These are phyloP conservation scores for Penicillium daleae DNA, from an alignment of 495 filamentous ascomycete species.

Conservation along the genomic window DNA sequence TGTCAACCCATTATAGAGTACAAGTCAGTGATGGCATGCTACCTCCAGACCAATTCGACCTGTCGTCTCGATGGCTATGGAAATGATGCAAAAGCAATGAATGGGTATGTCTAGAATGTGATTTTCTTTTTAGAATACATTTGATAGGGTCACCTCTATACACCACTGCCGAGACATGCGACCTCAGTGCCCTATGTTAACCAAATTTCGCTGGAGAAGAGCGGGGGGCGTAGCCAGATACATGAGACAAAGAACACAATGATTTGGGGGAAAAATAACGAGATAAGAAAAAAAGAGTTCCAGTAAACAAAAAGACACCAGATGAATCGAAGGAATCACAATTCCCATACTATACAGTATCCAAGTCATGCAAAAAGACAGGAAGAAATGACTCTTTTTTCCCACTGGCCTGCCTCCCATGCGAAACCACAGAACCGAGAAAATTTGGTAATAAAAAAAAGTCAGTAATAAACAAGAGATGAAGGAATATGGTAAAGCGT, in stretches of 20 bases:
- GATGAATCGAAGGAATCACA: slow-evolving; percentile 41
- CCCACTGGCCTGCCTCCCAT: slow-evolving; percentile 31
- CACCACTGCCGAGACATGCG: slow-evolving; percentile 22
- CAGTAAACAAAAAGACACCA: slow-evolving; percentile 37
- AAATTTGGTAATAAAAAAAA: slow-evolving; percentile 29
- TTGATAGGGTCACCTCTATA: slow-evolving; percentile 30
- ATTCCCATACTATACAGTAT: slow-evolving; percentile 52
- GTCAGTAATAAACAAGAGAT: slow-evolving; percentile 32
- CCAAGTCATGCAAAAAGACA: slow-evolving; percentile 41
- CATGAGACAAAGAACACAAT: slow-evolving; percentile 20
- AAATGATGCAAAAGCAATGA: not conserved
- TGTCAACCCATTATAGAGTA: slow-evolving; percentile 16
- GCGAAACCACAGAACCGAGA: slow-evolving; percentile 34
- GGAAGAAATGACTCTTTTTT: slow-evolving; percentile 31
- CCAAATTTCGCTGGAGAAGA: slow-evolving; percentile 22
- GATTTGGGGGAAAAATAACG: slow-evolving; percentile 23
- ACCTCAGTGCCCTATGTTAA: slow-evolving; percentile 20
- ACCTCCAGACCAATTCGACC: not conserved
- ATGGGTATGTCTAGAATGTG: slow-evolving; percentile 16
- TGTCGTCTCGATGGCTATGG: not conserved
- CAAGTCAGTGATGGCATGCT: not conserved
- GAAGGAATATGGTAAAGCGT: slow-evolving; percentile 33
- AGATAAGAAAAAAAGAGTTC: slow-evolving; percentile 19
- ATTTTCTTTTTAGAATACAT: slow-evolving; percentile 35
- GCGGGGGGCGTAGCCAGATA: slow-evolving; percentile 19